Evolutionary conservation across 2,329 filamentous ascomycete species (phyloP), one percentile per base, ranked within the genome.

Genomic region (Phialemoniopsis sp.): DNA sequence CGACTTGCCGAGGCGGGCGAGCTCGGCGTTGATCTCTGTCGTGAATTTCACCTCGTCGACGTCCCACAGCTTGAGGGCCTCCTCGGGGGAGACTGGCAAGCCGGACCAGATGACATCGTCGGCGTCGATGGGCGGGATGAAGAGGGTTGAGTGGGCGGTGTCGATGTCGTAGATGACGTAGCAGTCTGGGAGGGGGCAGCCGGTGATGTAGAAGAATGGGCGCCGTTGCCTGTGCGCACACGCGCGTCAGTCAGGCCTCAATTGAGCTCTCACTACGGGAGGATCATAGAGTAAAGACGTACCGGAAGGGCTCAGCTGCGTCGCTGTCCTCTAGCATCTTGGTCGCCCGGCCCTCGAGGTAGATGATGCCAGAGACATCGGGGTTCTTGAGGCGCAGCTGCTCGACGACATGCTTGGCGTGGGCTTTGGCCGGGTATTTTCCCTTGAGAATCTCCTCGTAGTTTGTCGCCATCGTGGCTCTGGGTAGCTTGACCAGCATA

Each of bases 31-130:
- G 50, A 95, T 70, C 33, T 93, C 84, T 38, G 77, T 79, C 9
- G 82, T 84, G 45, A 80, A 80, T 42, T 77, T 75, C 46, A 91
- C 88, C 29, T 79, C 70, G 58, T 97, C 91, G 46, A 94, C 79
- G 49, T 95, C 88, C 66, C 88, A 97, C 47, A 78, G 75, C 35
- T 77, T 65, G 44, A 85, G 67, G 7, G 91, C 91, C 55, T 96
- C 85, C 32, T 85, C 75, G 28, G 76, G 66, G 29, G 82, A 87
- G 44, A 94, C 69, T 1, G 91, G 93, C 13, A 97, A 75, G 12
- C 93, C 93, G 19, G 85, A 87, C 91, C 91, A 98, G 56, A 97
- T 88, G 42, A 97, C 89, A 39, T 82, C 82, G 32, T 93, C 87
- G n/a, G 88, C 78, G 51, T 95, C 82, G 53, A 90, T 78, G 13